A percentile compares a stretch with the other conserved stretches of the same genome.
phyloP scores from a whole-genome alignment of 441 rosid genomes.

The Mallotus japonicus region DNA sequence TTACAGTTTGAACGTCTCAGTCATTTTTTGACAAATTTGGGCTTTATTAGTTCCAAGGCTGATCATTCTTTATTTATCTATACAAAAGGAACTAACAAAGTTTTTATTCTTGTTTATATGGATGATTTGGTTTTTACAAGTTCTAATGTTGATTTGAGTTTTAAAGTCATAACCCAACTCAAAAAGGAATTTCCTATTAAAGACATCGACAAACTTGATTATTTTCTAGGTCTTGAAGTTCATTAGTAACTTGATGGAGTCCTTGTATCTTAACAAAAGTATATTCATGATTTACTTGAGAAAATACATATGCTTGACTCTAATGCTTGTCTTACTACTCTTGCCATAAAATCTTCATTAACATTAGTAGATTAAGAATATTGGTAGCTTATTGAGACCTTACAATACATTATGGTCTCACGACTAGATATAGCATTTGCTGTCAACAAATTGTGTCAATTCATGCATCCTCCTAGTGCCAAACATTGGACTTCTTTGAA shows the following conservation, averaged over 20 bases:
- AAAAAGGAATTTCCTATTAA: not conserved
- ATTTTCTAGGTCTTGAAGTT: not conserved
- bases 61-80: not conserved
- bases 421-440: not conserved
- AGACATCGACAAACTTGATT: not conserved
- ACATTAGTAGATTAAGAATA: not conserved
- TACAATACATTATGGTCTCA: not conserved
- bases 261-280: not conserved
- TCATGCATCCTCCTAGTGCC: not conserved
- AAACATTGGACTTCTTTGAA: not conserved
- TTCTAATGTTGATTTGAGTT: not conserved
- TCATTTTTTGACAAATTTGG: not conserved
- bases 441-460: not conserved
- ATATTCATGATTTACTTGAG: not conserved
- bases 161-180: not conserved
- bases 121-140: not conserved
- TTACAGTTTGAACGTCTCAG: not conserved
- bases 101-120: not conserved
- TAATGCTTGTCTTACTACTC: not conserved
- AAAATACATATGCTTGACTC: not conserved
- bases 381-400: not conserved
- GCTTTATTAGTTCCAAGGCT: not conserved
- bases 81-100: not conserved
- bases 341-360: not conserved
- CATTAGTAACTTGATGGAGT: not conserved